Evolutionary conservation across 306 rosid genomes (phyloP).

Genomic region (Fragaria nilgerrensis): DNA sequence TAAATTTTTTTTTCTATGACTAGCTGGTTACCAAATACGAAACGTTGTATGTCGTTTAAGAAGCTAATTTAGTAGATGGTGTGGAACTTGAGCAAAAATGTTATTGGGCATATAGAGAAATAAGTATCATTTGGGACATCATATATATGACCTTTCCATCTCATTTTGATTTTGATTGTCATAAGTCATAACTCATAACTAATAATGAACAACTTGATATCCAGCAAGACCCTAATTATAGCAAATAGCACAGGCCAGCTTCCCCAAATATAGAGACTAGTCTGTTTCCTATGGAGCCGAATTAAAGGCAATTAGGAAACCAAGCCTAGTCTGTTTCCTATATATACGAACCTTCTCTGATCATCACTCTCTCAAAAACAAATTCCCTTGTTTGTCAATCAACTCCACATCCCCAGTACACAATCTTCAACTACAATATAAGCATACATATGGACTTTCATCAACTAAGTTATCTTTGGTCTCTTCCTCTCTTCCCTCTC

Average conservation of each 20-base stretch:
- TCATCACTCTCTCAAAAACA: background rate
- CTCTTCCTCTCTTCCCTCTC: constrained; percentile 46
- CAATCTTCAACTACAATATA: background rate
- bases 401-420: background rate
- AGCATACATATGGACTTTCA: constrained; percentile 40
- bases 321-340: background rate
- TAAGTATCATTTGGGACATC: background rate
- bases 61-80: background rate
- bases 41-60: too few species aligned
- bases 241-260: background rate
- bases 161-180: background rate
- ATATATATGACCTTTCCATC: background rate
- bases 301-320: background rate
- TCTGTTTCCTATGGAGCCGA: background rate
- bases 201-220: background rate
- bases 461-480: constrained; percentile 30
- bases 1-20: too few species aligned
- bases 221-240: background rate
- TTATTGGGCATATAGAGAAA: background rate
- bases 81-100: background rate
- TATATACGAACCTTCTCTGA: constrained; percentile 17
- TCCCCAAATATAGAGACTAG: constrained; percentile 2
- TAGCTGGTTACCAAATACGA: background rate
- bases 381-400: background rate
- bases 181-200: background rate